These are phyloP conservation scores for Keithomyces neogunnii DNA, from an alignment of 2,329 filamentous ascomycete genomes.

Conservation along the genomic window DNA sequence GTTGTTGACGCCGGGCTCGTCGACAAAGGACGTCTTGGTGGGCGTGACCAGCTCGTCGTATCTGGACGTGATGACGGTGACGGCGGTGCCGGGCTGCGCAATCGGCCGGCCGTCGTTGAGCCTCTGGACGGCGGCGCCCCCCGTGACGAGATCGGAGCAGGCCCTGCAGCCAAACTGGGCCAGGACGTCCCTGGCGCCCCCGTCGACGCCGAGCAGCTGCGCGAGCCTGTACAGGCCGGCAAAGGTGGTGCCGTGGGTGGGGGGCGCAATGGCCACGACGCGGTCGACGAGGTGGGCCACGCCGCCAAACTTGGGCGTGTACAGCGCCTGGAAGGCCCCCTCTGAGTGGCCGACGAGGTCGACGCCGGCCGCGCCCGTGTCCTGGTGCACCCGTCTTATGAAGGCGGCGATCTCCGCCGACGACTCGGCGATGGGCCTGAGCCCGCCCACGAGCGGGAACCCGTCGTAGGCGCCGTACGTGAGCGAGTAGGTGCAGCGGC, in stretches of 20 bases:
- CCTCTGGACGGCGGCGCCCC: conserved; percentile 3
- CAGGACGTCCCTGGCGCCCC: conserved; percentile 1
- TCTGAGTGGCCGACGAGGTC: conserved; percentile 16
- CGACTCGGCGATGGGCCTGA: conserved; percentile 11
- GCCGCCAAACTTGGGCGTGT: conserved; percentile 12
- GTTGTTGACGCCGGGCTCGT: conserved; percentile 10
- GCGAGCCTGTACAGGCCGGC: conserved; percentile 9
- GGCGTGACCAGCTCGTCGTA: conserved; percentile 10
- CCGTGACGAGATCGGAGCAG: conserved; percentile 8
- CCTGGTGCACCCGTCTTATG: conserved; percentile 8
- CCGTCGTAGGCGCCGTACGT: conserved; percentile 12
- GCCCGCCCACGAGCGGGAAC: conserved; percentile 13
- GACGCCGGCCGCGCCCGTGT: conserved; percentile 12
- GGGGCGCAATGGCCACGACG: conserved; percentile 13
- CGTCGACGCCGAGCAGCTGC: background rate
- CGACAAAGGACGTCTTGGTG: conserved; percentile 8
- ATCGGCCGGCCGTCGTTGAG: conserved; percentile 11
- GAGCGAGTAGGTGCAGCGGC: conserved; percentile 14
- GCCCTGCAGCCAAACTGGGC: conserved; percentile 7
- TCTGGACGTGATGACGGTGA: conserved; percentile 9
- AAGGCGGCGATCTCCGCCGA: conserved; percentile 12
- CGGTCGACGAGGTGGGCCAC: conserved; percentile 9
- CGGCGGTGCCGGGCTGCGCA: conserved; percentile 8
- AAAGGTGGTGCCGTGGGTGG: conserved; percentile 16
- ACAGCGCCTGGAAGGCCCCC: conserved; percentile 14